Conservation (phyloP, 2,329 filamentous ascomycete species). For the Microcyclospora tardicrescens region DNA sequence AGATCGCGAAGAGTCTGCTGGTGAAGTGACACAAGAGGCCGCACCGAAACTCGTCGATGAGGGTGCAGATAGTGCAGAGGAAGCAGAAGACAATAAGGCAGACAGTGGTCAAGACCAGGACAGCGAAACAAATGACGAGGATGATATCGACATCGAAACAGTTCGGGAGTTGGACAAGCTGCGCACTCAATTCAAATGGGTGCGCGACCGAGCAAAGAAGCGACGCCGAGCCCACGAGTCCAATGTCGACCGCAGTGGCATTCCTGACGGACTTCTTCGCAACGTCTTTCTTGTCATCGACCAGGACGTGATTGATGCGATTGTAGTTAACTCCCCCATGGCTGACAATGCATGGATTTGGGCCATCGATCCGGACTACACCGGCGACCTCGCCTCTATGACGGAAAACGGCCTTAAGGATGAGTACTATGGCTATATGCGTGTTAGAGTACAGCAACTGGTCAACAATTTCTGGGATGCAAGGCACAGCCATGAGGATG, state of each 20-base stretch:
- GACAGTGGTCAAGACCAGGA: background rate
- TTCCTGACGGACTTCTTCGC: conserved; percentile 2
- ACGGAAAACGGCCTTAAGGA: too few relatives aligned
- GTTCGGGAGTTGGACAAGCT: conserved; percentile 3
- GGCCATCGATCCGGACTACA: too few relatives aligned
- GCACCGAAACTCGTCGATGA: too few relatives aligned
- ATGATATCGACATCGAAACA: conserved; percentile 5
- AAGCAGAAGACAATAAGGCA: background rate
- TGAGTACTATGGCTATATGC: too few relatives aligned
- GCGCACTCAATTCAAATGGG: conserved; percentile 4
- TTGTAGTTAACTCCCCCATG: background rate
- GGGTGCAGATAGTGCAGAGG: background rate
- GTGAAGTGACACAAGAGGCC: background rate
- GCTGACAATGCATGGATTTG: too few relatives aligned
- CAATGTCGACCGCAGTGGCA: too few relatives aligned
- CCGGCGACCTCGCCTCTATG: too few relatives aligned
- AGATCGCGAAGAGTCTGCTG: background rate
- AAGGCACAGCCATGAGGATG: too few relatives aligned
- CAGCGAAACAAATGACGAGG: conserved; percentile 1
- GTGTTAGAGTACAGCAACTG: too few relatives aligned
- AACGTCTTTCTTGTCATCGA: conserved; percentile 4
- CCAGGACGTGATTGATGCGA: conserved; percentile 2
- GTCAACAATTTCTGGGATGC: too few relatives aligned
- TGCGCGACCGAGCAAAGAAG: conserved; percentile 5
- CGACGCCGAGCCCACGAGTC: conserved; percentile 3